Evolutionary conservation across 2,329 filamentous ascomycete genomes (phyloP), one percentile per base, ranked within the genome.

Genomic region (Fonsecaea multimorphosa): DNA sequence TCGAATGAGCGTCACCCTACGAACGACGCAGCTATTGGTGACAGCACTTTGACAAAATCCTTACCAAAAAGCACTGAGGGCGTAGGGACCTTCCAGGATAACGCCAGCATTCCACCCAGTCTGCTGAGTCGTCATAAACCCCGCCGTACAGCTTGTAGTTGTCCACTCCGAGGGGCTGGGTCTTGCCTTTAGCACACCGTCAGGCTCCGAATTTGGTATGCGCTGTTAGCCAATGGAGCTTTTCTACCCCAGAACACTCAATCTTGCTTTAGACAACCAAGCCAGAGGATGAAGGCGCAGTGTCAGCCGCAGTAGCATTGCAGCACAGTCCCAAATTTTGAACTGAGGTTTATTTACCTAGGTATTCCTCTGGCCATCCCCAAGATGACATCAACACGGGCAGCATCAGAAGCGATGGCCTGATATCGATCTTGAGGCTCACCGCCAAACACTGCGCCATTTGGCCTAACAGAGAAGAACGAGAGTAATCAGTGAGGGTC

Each of bases 41-140:
- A 16, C 14, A 9, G 29, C 6, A n/a, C 24, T 12, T n/a, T 27
- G 6, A 49, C 44, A 9, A 19, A 49, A 49, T 49, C 19, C 9
- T 5, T 11, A 11, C 12, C 44, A 27, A 27, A 24, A 24, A 2
- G 22, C 44, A 27, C 44, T 22, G 11, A 27, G 19, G 44, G 19
- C 11, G 44, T 27, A 49, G 44, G 44, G 44, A 49, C 19, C 24
- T 49, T 5, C 19, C 19, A 49, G 44, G 44, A 31, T 31, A n/a
- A n/a, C 40, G 40, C 40, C 40, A 44, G 40, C 40, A 44, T n/a
- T 46, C n/a, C 40, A 9, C 22, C 40, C n/a, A 19, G 40, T 36
- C 34, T 36, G 34, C 34, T 24, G 44, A 49, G 44, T 49, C 44
- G 44, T 49, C 44, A 49, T 49, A 49, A 12, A 24, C 44, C 44